These are phyloP conservation scores for Paramyrothecium roridum DNA, from an alignment of 2,329 filamentous ascomycete genomes.

Conservation along the genomic window DNA sequence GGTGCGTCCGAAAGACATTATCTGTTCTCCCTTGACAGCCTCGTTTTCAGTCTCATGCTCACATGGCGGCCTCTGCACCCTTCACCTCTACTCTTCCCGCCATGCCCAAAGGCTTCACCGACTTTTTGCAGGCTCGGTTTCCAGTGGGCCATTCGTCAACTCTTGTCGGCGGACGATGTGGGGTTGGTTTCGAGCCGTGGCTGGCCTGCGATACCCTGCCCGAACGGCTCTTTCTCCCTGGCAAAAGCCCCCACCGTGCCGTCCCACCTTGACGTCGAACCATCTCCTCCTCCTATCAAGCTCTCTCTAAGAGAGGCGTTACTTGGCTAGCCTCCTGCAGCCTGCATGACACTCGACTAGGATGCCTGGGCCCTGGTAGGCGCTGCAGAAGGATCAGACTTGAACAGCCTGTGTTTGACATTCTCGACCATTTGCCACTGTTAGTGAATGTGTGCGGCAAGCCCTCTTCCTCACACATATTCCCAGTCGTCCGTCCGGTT, in stretches of 20 bases:
- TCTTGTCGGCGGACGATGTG: constrained; percentile 4
- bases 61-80: background rate
- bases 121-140: constrained; percentile 21
- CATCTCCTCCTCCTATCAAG: background rate
- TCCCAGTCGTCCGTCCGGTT: too few relatives aligned
- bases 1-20: background rate
- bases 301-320: background rate
- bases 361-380: background rate
- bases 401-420: too few relatives aligned
- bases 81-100: background rate
- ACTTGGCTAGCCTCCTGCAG: background rate
- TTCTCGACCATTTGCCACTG: too few relatives aligned
- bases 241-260: background rate
- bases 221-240: background rate
- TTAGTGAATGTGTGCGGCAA: too few relatives aligned
- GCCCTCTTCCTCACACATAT: too few relatives aligned
- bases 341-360: background rate
- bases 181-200: background rate
- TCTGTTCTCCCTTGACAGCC: background rate
- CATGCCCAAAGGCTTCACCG: constrained; percentile 18
- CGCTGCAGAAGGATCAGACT: background rate
- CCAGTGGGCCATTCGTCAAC: constrained; percentile 18
- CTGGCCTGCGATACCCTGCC: background rate
- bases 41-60: background rate
- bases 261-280: background rate